These are phyloP conservation scores for Heritiera littoralis DNA, from an alignment of 345 rosid genomes.

Conservation along the genomic window DNA sequence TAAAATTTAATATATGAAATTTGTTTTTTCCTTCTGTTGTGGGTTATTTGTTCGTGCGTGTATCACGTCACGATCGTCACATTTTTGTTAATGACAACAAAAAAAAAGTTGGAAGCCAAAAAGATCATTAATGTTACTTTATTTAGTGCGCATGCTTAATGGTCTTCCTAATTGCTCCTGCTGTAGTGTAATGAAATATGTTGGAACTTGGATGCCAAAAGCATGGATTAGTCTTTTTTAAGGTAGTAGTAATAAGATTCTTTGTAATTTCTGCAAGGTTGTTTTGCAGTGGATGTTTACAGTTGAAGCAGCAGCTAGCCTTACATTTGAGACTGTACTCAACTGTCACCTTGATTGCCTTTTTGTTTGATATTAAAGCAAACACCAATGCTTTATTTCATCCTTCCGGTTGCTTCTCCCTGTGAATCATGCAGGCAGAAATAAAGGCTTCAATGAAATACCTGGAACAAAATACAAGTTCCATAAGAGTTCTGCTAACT, in stretches of 20 bases:
- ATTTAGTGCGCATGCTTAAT: neutral
- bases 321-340: neutral
- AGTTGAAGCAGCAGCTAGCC: neutral
- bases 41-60: neutral
- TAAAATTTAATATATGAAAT: neutral
- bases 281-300: neutral
- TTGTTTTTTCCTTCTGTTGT: neutral
- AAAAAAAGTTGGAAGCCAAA: neutral
- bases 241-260: neutral
- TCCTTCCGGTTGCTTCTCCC: neutral
- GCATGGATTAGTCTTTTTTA: constrained; percentile 1
- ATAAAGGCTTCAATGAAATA: neutral
- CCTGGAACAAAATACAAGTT: neutral
- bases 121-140: neutral
- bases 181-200: neutral
- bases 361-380: neutral
- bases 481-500: neutral
- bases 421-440: neutral
- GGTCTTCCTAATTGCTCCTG: neutral
- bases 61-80: neutral
- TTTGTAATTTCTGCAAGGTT: neutral
- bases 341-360: neutral
- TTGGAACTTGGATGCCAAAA: neutral
- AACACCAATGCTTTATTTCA: neutral
- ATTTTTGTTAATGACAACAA: neutral